Percentiles rank a stretch among this genome's conserved stretches.
Conservation (phyloP, 441 rosid species). For the Metrosideros polymorpha region DNA sequence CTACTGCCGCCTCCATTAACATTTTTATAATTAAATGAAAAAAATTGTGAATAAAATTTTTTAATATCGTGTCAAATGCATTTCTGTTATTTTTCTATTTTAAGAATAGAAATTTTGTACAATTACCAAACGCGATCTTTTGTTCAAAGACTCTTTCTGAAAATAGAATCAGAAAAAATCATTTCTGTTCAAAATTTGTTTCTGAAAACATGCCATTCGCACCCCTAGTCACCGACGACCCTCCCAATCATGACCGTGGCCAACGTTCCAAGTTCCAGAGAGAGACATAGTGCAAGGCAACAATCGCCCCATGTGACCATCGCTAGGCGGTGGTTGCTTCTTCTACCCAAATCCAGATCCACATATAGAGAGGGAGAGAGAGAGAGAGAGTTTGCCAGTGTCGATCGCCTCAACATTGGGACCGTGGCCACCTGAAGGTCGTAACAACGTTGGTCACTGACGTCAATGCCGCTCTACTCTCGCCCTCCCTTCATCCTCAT, state of each 20-base stretch:
- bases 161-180: no score
- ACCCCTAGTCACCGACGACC: not conserved
- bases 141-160: no score
- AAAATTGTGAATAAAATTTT: no score
- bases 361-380: not conserved
- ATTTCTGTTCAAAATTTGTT: no score
- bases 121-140: no score
- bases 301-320: not conserved
- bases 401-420: not conserved
- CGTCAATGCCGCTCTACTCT: not conserved
- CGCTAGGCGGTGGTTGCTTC: not conserved
- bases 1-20: no score
- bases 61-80: no score
- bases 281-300: not conserved
- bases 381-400: not conserved
- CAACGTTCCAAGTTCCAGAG: not conserved
- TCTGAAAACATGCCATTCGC: no score
- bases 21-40: no score
- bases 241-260: no score
- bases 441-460: accelerated
- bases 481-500: not conserved
- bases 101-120: no score
- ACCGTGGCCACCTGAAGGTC: not conserved
- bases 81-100: no score
- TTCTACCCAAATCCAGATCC: not conserved